phyloP scores from a whole-genome alignment of 169 alveolate species.

The Plasmodium cynomolgi region DNA sequence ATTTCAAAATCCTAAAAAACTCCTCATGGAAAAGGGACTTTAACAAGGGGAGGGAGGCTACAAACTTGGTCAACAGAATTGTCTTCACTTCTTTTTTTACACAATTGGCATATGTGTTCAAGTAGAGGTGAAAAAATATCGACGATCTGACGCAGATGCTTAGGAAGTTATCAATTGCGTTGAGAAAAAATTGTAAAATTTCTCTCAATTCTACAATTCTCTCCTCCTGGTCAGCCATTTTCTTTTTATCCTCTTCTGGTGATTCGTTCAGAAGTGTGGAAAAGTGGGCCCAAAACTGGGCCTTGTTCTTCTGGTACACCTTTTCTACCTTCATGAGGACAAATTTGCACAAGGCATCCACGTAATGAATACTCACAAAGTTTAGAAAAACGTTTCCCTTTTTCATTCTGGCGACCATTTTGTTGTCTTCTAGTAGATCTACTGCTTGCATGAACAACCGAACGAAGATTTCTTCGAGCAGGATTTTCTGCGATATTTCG shows the following conservation, averaged over 20 bases:
- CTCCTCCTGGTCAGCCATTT: neutral
- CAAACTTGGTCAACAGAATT: conserved; percentile 41
- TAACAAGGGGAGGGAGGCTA: conserved; percentile 24
- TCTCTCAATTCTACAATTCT: conserved; percentile 27
- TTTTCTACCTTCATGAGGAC: conserved; percentile 35
- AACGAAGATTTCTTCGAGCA: conserved; percentile 68
- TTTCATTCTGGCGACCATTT: conserved; percentile 23
- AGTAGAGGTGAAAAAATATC: conserved; percentile 61
- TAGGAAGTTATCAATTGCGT: conserved; percentile 60
- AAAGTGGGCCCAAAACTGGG: conserved; percentile 39
- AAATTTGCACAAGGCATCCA: conserved; percentile 36
- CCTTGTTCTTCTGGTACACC: conserved; percentile 37
- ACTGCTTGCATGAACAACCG: conserved; percentile 30
- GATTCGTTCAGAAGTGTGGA: neutral
- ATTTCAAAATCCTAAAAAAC: conserved; percentile 61
- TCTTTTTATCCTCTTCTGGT: conserved; percentile 25
- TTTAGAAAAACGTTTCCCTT: conserved; percentile 39
- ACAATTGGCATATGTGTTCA: conserved; percentile 56
- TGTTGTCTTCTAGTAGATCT: conserved; percentile 63
- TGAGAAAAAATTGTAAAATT: conserved; percentile 32
- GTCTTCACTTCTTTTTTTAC: conserved; percentile 20
- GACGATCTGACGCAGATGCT: conserved; percentile 65
- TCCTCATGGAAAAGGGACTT: conserved; percentile 69
- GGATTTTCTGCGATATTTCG: conserved; percentile 55
- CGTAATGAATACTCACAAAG: conserved; percentile 57